These are phyloP conservation scores for Acer negundo DNA, from an alignment of 345 rosid genomes.

Conservation along the genomic window DNA sequence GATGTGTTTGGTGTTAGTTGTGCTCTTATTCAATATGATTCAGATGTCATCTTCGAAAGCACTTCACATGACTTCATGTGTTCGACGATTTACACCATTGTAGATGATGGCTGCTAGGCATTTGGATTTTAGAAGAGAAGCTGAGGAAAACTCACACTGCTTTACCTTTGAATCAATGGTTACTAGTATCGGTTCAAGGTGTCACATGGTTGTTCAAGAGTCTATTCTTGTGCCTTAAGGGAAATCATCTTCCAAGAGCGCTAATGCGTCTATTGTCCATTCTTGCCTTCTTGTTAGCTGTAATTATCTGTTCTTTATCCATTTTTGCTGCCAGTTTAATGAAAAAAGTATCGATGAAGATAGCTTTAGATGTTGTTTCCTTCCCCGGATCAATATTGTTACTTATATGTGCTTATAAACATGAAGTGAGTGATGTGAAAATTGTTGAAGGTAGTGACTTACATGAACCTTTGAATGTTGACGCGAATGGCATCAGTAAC, in stretches of 20 bases:
- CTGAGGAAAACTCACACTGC: constrained; percentile 22
- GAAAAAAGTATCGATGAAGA: constrained; percentile 24
- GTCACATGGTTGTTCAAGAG: too few species aligned
- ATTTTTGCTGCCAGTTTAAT: constrained; percentile 36
- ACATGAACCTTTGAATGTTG: constrained; percentile 56
- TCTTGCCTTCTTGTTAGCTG: constrained; percentile 53
- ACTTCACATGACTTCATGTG: constrained; percentile 20
- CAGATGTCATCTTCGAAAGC: constrained; percentile 42
- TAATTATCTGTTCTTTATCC: constrained; percentile 45
- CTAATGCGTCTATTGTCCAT: constrained; percentile 49
- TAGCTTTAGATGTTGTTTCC: constrained; percentile 50
- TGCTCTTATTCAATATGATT: constrained; percentile 48
- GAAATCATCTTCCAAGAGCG: constrained; percentile 32
- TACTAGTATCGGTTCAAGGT: constrained; percentile 48
- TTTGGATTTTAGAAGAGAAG: constrained; percentile 62
- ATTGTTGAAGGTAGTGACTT: constrained; percentile 33
- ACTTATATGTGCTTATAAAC: constrained; percentile 51
- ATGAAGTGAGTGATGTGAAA: constrained; percentile 27
- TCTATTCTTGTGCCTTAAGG: too few species aligned
- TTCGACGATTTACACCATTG: constrained; percentile 34
- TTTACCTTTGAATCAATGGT: constrained; percentile 52
- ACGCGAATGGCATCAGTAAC: constrained; percentile 34
- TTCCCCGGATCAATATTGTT: constrained; percentile 65
- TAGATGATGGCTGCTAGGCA: constrained; percentile 56
- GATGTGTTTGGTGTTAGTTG: constrained; percentile 46